Evolutionary conservation across 176 grass and related monocot species (phyloP).

Genomic region (Eleusine coracana): DNA sequence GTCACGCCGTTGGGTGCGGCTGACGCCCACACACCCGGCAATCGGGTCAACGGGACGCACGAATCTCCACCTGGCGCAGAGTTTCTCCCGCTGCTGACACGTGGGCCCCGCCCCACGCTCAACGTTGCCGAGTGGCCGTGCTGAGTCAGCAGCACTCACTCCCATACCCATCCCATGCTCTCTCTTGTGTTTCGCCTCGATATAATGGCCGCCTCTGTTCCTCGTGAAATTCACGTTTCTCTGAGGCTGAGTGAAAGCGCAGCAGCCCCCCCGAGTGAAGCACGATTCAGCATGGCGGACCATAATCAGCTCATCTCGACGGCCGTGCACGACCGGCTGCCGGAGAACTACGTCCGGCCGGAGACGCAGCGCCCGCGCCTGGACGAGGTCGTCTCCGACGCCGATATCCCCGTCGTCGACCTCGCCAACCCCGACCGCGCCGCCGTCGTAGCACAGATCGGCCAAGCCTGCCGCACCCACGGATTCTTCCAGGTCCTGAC

Average conservation of each 20-base stretch:
- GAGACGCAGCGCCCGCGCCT: conserved; percentile 65
- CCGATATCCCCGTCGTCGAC: conserved; percentile 71
- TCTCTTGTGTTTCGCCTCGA: too few relatives aligned
- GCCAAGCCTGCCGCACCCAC: conserved; percentile 55
- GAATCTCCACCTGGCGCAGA: too few relatives aligned
- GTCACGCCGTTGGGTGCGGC: not conserved
- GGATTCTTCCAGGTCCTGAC: conserved; percentile 76
- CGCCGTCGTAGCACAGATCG: conserved; percentile 40
- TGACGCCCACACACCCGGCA: not conserved
- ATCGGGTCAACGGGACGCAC: not conserved
- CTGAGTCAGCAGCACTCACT: not conserved
- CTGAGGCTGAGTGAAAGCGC: too few relatives aligned
- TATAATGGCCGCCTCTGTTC: not conserved
- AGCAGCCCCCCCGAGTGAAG: not conserved
- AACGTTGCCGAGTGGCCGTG: too few relatives aligned
- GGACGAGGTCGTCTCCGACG: conserved; percentile 52
- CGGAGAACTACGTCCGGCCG: conserved; percentile 55
- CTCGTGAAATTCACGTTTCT: not conserved
- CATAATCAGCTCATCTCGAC: conserved; percentile 69
- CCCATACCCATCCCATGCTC: too few relatives aligned
- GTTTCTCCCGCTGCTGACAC: not conserved
- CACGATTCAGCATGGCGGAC: conserved; percentile 46
- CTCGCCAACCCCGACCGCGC: conserved; percentile 43
- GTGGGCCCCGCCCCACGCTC: not conserved
- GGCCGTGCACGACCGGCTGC: conserved; percentile 42